Evolutionary conservation across 345 rosid genomes (phyloP).

Genomic region (Pelargonium nanum): DNA sequence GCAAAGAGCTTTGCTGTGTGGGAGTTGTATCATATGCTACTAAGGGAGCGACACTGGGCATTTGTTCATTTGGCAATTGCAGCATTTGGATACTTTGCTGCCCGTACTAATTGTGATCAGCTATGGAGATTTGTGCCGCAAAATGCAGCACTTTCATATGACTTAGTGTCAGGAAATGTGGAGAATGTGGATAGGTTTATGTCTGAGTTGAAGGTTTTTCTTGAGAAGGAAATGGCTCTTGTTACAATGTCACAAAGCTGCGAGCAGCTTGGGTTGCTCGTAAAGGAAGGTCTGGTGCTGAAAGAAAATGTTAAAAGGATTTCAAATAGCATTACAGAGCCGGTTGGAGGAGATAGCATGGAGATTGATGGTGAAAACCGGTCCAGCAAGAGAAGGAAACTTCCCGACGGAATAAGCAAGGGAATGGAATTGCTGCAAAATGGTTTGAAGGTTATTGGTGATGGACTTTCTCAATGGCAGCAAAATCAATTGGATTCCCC

Average conservation of each 20-base stretch:
- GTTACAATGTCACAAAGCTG: constrained; percentile 21
- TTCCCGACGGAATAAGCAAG: constrained; percentile 60
- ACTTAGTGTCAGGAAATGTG: constrained; percentile 42
- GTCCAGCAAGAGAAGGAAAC: constrained; percentile 64
- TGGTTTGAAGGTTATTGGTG: constrained; percentile 57
- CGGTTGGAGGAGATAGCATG: constrained; percentile 12
- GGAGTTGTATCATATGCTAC: constrained; percentile 69
- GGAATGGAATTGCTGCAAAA: constrained; percentile 69
- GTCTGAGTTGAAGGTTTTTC: constrained; percentile 66
- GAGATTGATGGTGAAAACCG: constrained; percentile 28
- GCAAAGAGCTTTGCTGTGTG: constrained; percentile 54
- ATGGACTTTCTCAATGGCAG: constrained; percentile 55
- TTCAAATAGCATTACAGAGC: constrained; percentile 11
- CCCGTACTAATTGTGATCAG: constrained; percentile 63
- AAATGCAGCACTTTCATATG: constrained; percentile 76
- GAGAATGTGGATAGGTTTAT: constrained; percentile 56
- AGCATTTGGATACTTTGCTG: constrained; percentile 79
- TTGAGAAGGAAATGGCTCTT: constrained; percentile 70
- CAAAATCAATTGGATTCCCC: constrained; percentile 24
- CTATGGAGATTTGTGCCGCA: constrained; percentile 85
- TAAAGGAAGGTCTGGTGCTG: constrained; percentile 45
- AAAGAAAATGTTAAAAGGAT: constrained; percentile 31
- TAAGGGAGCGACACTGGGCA: constrained; percentile 78
- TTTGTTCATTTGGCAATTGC: constrained; percentile 56
- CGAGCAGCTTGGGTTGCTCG: constrained; percentile 42